Conservation (phyloP, 495 filamentous ascomycete genomes). For the Podospora anserina region DNA sequence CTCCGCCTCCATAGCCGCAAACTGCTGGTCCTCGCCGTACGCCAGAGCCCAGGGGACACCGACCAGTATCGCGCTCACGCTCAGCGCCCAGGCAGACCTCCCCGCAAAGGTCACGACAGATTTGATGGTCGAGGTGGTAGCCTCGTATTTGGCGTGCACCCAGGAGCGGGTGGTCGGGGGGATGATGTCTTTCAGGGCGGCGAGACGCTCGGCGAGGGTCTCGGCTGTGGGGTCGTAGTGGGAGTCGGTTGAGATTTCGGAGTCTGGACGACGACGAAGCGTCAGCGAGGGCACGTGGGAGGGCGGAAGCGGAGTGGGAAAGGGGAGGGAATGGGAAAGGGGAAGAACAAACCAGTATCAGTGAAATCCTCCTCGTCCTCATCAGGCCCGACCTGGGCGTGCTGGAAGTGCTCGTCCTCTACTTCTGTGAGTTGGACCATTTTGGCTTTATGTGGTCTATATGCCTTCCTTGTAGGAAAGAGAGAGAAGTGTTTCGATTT, state of each 20-base stretch:
- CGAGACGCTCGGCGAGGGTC: conserved; percentile 72
- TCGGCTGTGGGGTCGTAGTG: conserved; percentile 54
- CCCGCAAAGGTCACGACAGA: conserved; percentile 65
- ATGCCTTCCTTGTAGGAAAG: too few species aligned
- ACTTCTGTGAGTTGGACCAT: conserved; percentile 98
- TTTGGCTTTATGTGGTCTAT: conserved; percentile 35
- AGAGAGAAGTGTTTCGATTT: neutral
- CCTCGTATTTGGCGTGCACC: conserved; percentile 57
- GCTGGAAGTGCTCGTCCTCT: conserved; percentile 87
- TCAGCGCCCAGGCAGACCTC: conserved; percentile 82
- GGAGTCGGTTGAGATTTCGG: conserved; percentile 61
- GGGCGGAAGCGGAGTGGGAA: neutral
- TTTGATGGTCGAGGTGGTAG: conserved; percentile 54
- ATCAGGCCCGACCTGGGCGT: conserved; percentile 65
- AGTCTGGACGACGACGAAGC: conserved; percentile 48
- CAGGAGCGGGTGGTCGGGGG: conserved; percentile 75
- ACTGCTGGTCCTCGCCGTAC: conserved; percentile 91
- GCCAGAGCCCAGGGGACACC: conserved; percentile 91
- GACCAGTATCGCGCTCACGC: conserved; percentile 80
- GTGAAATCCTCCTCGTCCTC: conserved; percentile 86
- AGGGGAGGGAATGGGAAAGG: conserved; percentile 5
- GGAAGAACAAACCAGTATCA: conserved; percentile 67
- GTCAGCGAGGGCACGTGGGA: neutral
- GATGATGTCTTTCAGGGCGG: conserved; percentile 87
- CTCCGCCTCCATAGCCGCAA: conserved; percentile 94